Conservation (phyloP, 2,329 filamentous ascomycete genomes). For the Alternaria burnsii region DNA sequence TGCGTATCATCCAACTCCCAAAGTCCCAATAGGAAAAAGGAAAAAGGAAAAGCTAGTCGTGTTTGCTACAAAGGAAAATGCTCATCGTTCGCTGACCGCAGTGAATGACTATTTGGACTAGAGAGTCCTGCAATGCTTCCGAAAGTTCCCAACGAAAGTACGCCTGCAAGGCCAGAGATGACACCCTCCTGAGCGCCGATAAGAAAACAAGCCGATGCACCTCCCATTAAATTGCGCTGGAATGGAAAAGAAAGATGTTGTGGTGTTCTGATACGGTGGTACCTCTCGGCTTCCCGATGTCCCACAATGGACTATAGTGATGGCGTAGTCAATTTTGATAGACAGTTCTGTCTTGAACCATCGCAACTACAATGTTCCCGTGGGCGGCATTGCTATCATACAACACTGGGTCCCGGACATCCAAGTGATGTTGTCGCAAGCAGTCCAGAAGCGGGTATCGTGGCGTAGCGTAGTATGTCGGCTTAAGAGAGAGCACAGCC, state of each 20-base stretch:
- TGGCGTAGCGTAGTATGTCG: background rate
- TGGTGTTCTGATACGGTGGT: background rate
- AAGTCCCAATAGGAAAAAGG: constrained; percentile 10
- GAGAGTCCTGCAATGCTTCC: background rate
- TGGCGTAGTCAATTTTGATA: background rate
- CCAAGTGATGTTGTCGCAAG: constrained; percentile 2
- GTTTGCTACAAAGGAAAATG: constrained; percentile 37
- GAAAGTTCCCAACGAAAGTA: background rate
- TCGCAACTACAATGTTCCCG: background rate
- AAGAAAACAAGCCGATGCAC: background rate
- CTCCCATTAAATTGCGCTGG: constrained; percentile 1
- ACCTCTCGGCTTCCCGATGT: background rate
- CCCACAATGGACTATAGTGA: background rate
- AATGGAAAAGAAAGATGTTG: background rate
- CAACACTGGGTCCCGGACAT: constrained; percentile 1
- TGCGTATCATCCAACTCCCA: constrained; percentile 22
- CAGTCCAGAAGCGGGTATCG: background rate
- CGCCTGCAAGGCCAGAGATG: constrained; percentile 1
- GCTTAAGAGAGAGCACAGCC: constrained; percentile 1
- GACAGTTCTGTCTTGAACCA: background rate
- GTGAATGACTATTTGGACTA: constrained; percentile 27
- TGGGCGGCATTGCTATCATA: background rate
- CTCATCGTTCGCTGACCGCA: constrained; percentile 22
- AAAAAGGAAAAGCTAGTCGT: constrained; percentile 5
- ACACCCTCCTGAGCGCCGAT: constrained; percentile 1